Evolutionary conservation across 352 stramenopile species (phyloP).

Genomic region (Pythium periplocum): DNA sequence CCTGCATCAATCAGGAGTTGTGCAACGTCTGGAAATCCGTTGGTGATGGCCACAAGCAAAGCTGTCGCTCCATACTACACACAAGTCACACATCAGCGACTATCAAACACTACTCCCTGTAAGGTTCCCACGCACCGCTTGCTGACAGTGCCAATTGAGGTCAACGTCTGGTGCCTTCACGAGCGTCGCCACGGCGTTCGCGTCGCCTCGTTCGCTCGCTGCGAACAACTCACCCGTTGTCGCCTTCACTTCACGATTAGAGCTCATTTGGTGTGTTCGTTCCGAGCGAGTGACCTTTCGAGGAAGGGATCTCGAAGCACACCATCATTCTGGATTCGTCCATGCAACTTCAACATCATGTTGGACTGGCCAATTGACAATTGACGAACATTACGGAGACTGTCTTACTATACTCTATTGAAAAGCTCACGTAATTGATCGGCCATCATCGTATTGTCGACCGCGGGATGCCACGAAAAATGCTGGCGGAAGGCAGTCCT

Average conservation of each 20-base stretch:
- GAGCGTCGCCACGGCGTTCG: conserved; percentile 35
- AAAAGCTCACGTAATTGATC: no score
- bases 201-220: conserved; percentile 49
- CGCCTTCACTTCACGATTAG: conserved; percentile 49
- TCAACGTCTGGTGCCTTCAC: conserved; percentile 37
- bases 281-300: not conserved
- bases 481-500: conserved; percentile 19
- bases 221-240: conserved; percentile 56
- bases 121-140: conserved; percentile 33
- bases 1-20: conserved; percentile 49
- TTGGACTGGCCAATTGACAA: no score
- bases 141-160: conserved; percentile 69
- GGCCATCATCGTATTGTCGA: conserved; percentile 6
- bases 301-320: not conserved
- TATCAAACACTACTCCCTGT: not conserved
- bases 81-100: conserved; percentile 3
- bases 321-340: conserved; percentile 5
- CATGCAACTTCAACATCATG: no score
- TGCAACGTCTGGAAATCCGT: conserved; percentile 49
- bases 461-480: conserved; percentile 41
- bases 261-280: conserved; percentile 37
- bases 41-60: conserved; percentile 61
- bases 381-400: no score
- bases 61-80: conserved; percentile 65
- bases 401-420: no score